Evolutionary conservation across 108 stramenopile species (phyloP).

Genomic region (Pinguiococcus pyrenoidosus): DNA sequence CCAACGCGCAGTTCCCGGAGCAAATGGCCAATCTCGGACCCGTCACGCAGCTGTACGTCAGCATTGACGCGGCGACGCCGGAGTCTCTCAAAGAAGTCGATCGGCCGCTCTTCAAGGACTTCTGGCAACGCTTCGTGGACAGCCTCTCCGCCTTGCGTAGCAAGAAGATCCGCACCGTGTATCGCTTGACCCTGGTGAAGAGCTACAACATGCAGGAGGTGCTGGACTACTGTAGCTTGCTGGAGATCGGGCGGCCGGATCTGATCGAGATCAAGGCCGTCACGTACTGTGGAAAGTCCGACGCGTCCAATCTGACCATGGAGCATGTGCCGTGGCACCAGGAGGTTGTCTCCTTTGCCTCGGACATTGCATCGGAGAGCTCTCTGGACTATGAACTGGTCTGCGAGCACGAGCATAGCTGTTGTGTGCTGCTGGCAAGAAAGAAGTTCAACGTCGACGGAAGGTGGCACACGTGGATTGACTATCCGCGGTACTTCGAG

Average conservation of each 20-base stretch:
- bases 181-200: conserved; percentile 86
- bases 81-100: conserved; percentile 76
- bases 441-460: conserved; percentile 53
- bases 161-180: conserved; percentile 84
- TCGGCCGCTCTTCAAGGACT: conserved; percentile 76
- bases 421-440: conserved; percentile 71
- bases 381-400: conserved; percentile 68
- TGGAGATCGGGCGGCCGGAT: conserved; percentile 68
- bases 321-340: conserved; percentile 87
- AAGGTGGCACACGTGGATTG: conserved; percentile 88
- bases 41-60: conserved; percentile 66
- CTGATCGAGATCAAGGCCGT: conserved; percentile 89
- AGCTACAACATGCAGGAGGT: conserved; percentile 76
- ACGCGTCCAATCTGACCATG: conserved; percentile 88
- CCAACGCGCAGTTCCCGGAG: conserved; percentile 89
- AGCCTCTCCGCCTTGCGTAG: conserved; percentile 55
- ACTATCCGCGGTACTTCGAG: conserved; percentile 77
- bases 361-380: conserved; percentile 37
- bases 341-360: conserved; percentile 61
- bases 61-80: conserved; percentile 79
- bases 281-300: conserved; percentile 88
- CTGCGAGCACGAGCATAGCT: conserved; percentile 86
- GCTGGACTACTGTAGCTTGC: conserved; percentile 70
- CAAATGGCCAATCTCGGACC: conserved; percentile 67
- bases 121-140: conserved; percentile 74